Base-by-base conservation (phyloP, 495 filamentous ascomycete species). In the Annulohypoxylon stygium region DNA sequence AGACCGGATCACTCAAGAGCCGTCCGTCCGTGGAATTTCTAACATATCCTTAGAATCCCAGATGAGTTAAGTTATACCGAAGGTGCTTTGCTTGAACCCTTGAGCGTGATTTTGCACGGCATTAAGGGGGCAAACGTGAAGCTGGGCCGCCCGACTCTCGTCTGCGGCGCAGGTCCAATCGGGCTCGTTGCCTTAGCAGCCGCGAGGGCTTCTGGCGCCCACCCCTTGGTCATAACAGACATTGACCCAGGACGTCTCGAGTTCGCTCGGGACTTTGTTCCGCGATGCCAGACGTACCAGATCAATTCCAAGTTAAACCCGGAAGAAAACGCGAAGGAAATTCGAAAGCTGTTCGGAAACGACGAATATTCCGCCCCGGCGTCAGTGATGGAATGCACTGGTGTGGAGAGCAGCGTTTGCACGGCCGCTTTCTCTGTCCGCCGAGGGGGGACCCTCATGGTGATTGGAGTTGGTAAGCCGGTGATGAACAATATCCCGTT, bases 401-500 rank as follows among this genome's bases (percentile, higher is more conserved):
- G 90, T 0, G 86, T 90, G 0, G 87, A 91, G 69, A 88, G 82
- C 70, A 88, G 86, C 71, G 80, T 92, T 11, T 80, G 81, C 61
- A 89, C 87, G 1, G 88, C 88, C 2, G 83, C 82, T 4, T 89
- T 84, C 74, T 81, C 83, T n/a, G 86, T 81, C n/a, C 82, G 87
- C 30, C 79, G 86, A 61, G 88, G 88, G 16, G 89, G 90, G 2
- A 83, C 83, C 0, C 81, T 91, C 25, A 87, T 90, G 80, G 88
- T 90, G 1, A 88, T 91, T 70, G 90, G 90, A 0, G 88, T 91
- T 2, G 89, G 89, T 4, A 87, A 83, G 60, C 76, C 83, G 16
- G 81, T 87, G 16, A 87, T 91, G 84, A 87, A 90, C 71, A 89
- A 89, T 45, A 67, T 91, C 12, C 90, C 89, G 0, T 92, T 91